A percentile compares a stretch with the other conserved stretches of the same genome.
These are phyloP conservation scores for Pleurotus eryngii DNA, from an alignment of 768 basidiomycete species.

Conservation along the genomic window DNA sequence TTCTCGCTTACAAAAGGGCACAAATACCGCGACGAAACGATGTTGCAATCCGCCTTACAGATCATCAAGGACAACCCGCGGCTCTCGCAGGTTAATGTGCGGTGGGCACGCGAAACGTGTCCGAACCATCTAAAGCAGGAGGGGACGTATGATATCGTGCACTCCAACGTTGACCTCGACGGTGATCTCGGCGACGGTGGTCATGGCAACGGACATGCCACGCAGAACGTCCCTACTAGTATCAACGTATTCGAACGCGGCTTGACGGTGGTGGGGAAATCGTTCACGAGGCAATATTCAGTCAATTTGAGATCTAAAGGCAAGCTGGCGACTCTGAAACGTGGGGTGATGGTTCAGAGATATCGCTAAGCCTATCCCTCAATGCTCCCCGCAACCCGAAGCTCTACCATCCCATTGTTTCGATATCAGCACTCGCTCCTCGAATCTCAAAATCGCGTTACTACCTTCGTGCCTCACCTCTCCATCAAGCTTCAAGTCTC, in stretches of 20 bases:
- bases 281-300: constrained; percentile 5
- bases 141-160: constrained; percentile 2
- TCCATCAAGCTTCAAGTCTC: too few relatives aligned
- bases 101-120: constrained; percentile 4
- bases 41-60: background rate
- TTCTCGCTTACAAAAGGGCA: constrained; percentile 51
- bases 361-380: background rate
- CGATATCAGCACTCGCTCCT: too few relatives aligned
- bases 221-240: background rate
- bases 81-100: constrained; percentile 2
- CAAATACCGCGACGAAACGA: constrained; percentile 32
- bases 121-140: constrained; percentile 7
- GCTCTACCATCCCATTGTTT: too few relatives aligned
- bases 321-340: background rate
- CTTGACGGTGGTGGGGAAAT: constrained; percentile 1
- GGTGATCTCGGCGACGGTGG: background rate
- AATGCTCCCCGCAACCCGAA: too few relatives aligned
- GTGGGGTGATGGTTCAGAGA: background rate
- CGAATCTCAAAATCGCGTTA: too few relatives aligned
- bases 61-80: constrained; percentile 4
- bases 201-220: background rate
- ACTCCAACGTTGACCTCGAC: background rate
- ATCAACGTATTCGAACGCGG: background rate
- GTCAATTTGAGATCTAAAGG: background rate
- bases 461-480: too few relatives aligned